phyloP scores from a whole-genome alignment of 1,139 yeast species.

The Yamadazyma spencermartinsiae region DNA sequence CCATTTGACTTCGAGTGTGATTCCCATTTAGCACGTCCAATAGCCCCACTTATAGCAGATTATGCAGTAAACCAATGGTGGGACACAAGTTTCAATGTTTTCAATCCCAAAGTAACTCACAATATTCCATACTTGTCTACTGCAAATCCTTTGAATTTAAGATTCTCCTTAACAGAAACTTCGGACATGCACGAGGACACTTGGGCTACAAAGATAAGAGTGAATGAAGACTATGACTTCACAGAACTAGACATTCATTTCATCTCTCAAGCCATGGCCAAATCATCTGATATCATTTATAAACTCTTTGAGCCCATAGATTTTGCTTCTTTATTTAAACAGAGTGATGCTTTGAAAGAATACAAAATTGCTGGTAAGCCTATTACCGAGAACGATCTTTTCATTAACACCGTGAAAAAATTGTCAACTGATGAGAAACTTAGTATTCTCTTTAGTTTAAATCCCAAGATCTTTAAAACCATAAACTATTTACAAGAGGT shows the following conservation, averaged over 20 bases:
- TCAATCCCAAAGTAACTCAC: conserved; percentile 36
- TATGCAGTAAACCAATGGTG: conserved; percentile 52
- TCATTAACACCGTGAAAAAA: conserved; percentile 13
- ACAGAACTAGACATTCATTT: conserved; percentile 36
- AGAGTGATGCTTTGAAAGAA: conserved; percentile 10
- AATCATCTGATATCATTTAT: conserved; percentile 29
- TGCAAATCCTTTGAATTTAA: conserved; percentile 41
- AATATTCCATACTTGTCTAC: conserved; percentile 62
- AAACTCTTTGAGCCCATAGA: conserved; percentile 31
- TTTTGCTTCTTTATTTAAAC: conserved; percentile 17
- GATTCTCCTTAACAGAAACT: conserved; percentile 36
- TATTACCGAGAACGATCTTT: conserved; percentile 13
- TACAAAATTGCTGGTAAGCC: conserved; percentile 16
- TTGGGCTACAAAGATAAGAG: conserved; percentile 52
- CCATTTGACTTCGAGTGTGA: conserved; percentile 36
- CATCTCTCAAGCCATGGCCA: conserved; percentile 33
- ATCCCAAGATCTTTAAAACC: conserved; percentile 8
- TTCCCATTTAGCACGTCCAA: conserved; percentile 39
- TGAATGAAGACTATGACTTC: conserved; percentile 53
- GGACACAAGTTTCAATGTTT: conserved; percentile 23
- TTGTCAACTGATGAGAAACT: conserved; percentile 25
- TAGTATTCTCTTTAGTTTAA: conserved; percentile 19
- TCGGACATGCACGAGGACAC: conserved; percentile 31
- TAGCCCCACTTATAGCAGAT: conserved; percentile 63
- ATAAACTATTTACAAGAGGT: conserved; percentile 18